Evolutionary conservation across 345 rosid species (phyloP).

Genomic region (Eucalyptus paniculata): DNA sequence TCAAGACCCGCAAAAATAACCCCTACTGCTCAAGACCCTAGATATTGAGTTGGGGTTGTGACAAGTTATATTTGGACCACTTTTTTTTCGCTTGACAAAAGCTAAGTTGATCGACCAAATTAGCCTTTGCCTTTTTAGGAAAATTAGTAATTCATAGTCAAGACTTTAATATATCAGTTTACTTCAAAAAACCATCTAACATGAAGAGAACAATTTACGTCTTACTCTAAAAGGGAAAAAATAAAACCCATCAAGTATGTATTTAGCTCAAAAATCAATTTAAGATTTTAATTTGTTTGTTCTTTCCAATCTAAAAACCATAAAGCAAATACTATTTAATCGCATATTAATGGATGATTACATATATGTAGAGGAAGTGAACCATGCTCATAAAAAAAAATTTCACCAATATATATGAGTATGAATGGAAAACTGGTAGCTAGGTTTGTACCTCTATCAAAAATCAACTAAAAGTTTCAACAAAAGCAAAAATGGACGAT

Average conservation of each 20-base stretch:
- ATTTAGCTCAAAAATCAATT: background rate
- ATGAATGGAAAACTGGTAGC: background rate
- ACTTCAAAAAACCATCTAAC: background rate
- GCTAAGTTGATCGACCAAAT: too few relatives aligned
- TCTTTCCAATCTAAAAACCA: background rate
- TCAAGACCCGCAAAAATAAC: too few relatives aligned
- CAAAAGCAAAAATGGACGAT: background rate
- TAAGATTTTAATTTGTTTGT: background rate
- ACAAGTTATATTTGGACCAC: fast-evolving
- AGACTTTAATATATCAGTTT: too few relatives aligned
- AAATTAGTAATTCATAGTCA: too few relatives aligned
- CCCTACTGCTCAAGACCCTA: too few relatives aligned
- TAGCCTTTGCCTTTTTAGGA: too few relatives aligned
- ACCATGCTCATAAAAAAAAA: background rate
- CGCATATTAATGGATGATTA: background rate
- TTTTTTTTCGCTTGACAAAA: too few relatives aligned
- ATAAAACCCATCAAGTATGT: background rate
- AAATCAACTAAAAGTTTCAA: background rate
- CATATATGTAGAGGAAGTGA: background rate
- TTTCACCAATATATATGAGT: background rate
- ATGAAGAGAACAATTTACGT: background rate
- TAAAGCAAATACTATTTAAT: too few relatives aligned
- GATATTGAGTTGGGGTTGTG: too few relatives aligned
- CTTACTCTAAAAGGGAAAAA: background rate
- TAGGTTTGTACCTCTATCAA: background rate